Evolutionary conservation across 1,139 yeast species (phyloP).

Genomic region (Suhomyces choctaworum): DNA sequence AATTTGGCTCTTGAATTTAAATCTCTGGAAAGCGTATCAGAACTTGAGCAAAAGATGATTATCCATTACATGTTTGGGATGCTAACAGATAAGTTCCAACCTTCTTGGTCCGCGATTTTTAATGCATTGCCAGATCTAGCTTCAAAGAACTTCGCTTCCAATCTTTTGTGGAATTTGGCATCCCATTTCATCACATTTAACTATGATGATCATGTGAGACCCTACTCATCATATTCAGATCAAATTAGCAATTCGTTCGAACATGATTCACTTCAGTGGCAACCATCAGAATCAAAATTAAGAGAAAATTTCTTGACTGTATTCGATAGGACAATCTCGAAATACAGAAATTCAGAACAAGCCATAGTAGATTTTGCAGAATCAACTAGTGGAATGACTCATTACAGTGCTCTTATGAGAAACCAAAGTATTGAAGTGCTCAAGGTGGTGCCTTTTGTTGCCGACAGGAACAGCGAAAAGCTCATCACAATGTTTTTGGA

Average conservation of each 20-base stretch:
- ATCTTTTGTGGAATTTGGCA: conserved; percentile 58
- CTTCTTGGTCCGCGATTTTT: conserved; percentile 76
- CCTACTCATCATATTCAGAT: conserved; percentile 16
- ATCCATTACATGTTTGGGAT: conserved; percentile 70
- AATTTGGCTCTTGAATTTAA: conserved; percentile 53
- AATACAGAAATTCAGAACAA: conserved; percentile 22
- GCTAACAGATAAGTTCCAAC: conserved; percentile 74
- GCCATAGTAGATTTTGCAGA: conserved; percentile 42
- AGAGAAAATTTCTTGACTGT: conserved; percentile 27
- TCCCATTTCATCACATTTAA: conserved; percentile 40
- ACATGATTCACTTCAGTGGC: conserved; percentile 27
- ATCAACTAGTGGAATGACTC: conserved; percentile 31
- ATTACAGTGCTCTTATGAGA: conserved; percentile 43
- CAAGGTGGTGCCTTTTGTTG: conserved; percentile 57
- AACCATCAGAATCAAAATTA: conserved; percentile 33
- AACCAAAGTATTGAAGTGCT: conserved; percentile 53
- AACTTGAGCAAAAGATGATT: conserved; percentile 41
- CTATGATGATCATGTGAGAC: conserved; percentile 22
- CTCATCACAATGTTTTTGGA: conserved; percentile 58
- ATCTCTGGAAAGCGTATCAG: conserved; percentile 34
- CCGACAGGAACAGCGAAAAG: conserved; percentile 58
- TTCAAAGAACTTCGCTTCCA: conserved; percentile 36
- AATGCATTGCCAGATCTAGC: conserved; percentile 56
- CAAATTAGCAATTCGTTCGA: conserved; percentile 20
- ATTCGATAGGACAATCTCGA: conserved; percentile 22